Evolutionary conservation across 139 green algal genomes (phyloP), one percentile per base, ranked within the genome.

Genomic region (Trebouxia sp.): DNA sequence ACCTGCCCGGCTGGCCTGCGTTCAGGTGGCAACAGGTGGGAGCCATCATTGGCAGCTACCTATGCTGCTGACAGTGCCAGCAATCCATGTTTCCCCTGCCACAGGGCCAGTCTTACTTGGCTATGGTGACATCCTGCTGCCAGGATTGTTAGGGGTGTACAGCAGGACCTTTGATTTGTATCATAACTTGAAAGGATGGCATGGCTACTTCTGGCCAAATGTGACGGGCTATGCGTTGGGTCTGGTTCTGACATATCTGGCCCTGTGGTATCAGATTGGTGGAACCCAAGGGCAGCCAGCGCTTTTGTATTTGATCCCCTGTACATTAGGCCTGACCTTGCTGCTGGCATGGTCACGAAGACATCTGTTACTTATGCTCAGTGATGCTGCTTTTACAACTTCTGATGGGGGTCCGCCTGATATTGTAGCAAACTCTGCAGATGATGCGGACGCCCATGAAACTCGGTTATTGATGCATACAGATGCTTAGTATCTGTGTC

Each of bases 251-350:
- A 99, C 96, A 5, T 98, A 97, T 83, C 75, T 72, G 0, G 96
- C 94, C 41, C 85, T 98, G 9, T 80, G 85, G 43, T 67, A 89
- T 37, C 86, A 83, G 78, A 76, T 85, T 45, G 86, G 86, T 28
- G 88, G 88, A 9, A 62, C 83, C 35, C 81, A 81, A 38, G 95
- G 95, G 0, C 95, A 98, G 84, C 95, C 95, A 3, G 95, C 96
- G 30, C 90, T 99, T 80, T 85, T 98, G 43, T 99, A 98, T 70
- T 74, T 99, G 17, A 92, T 98, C 22, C 96, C 96, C 1, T 94
- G 89, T 81, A 98, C 91, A 28, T 83, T 99, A 6, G 91, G 89
- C 1, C 82, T 81, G 1, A 72, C 92, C 28, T n/a, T 87, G 75
- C 32, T 82, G 14, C 69, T 93, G 42, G 86, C 79, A 26, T 70